Evolutionary conservation across 805 yeast species (phyloP).

Genomic region (Jamesozyma piceae): DNA sequence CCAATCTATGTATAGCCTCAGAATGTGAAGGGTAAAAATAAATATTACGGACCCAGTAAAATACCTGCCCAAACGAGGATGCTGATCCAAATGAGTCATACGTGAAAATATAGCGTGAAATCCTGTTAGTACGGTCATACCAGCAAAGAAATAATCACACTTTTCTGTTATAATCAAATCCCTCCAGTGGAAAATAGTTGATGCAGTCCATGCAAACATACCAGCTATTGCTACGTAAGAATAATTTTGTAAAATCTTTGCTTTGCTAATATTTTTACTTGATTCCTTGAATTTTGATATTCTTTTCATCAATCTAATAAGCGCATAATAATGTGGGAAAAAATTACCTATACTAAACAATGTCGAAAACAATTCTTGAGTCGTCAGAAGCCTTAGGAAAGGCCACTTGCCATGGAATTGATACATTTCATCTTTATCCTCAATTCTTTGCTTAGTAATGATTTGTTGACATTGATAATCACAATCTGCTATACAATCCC

Average conservation of each 20-base stretch:
- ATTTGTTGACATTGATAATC: constrained; percentile 87
- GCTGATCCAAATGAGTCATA: constrained; percentile 46
- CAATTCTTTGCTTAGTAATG: constrained; percentile 48
- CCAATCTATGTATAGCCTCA: constrained; percentile 63
- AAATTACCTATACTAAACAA: constrained; percentile 68
- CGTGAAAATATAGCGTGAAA: constrained; percentile 61
- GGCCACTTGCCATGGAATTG: constrained; percentile 99
- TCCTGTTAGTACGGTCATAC: constrained; percentile 74
- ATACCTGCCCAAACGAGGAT: constrained; percentile 26
- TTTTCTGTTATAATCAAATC: constrained; percentile 75
- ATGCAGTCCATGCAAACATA: constrained; percentile 80
- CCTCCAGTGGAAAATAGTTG: constrained; percentile 79
- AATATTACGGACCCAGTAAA: constrained; percentile 37
- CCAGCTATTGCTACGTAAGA: constrained; percentile 47
- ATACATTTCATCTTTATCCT: constrained; percentile 42
- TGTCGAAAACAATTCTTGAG: constrained; percentile 78
- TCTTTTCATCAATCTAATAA: constrained; percentile 26
- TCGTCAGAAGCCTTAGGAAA: constrained; percentile 61
- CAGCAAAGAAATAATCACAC: constrained; percentile 88
- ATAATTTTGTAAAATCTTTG: constrained; percentile 17
- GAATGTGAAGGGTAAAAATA: constrained; percentile 56
- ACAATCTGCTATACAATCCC: constrained; percentile 77
- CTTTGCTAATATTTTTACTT: constrained; percentile 2
- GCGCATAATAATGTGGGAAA: constrained; percentile 51
- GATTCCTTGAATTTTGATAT: constrained; percentile 7